Evolutionary conservation across 192 early-diverging fungal species (phyloP).

Genomic region (Gamsiella multidivaricata): DNA sequence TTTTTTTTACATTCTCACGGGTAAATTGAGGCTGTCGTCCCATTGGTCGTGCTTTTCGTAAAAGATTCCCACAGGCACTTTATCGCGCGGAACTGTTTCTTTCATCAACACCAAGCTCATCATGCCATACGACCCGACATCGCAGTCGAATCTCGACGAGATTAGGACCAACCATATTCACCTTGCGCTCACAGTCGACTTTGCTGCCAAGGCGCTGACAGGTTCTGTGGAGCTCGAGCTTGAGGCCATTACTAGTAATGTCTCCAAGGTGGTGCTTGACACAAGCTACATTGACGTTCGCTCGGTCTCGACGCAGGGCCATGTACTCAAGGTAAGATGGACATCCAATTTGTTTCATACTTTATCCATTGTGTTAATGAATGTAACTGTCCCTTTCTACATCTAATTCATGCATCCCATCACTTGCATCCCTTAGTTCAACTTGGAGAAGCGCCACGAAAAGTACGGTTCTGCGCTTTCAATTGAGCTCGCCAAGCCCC

Average conservation of each 20-base stretch:
- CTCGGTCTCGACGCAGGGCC: constrained; percentile 21
- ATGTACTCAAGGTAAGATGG: constrained; percentile 39
- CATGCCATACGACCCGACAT: constrained; percentile 79
- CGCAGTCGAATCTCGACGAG: constrained; percentile 81
- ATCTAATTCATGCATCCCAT: not conserved
- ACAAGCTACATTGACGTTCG: constrained; percentile 69
- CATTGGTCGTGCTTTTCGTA: no score
- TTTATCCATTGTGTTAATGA: not conserved
- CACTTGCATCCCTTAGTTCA: constrained; percentile 47
- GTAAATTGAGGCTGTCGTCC: no score
- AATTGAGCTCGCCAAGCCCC: constrained; percentile 61
- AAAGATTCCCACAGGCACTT: not conserved
- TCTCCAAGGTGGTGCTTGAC: constrained; percentile 75
- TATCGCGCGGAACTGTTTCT: not conserved
- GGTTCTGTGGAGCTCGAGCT: constrained; percentile 76
- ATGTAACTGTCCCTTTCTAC: not conserved
- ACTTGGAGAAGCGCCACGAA: constrained; percentile 62
- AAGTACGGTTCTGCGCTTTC: constrained; percentile 79
- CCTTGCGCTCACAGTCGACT: constrained; percentile 81
- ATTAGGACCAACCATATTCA: constrained; percentile 77
- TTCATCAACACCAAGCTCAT: not conserved
- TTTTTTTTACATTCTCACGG: no score
- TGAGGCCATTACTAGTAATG: constrained; percentile 60
- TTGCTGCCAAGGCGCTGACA: constrained; percentile 70
- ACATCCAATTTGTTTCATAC: constrained; percentile 2